Evolutionary conservation across 2,329 filamentous ascomycete genomes (phyloP), one percentile per base, ranked within the genome.

Genomic region (Neurospora sp.): DNA sequence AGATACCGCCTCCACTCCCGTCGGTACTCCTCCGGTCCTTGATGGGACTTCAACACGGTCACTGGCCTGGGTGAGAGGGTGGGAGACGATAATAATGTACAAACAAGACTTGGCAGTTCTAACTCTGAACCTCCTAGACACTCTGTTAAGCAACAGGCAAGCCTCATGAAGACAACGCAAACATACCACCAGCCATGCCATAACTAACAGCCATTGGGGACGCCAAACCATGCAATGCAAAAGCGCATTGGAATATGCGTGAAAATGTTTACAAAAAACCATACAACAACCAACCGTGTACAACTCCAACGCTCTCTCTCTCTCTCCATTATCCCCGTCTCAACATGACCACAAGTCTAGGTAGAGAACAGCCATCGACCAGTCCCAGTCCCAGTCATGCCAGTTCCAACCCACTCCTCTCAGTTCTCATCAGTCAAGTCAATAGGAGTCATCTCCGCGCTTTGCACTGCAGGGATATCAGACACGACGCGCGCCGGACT

Each of bases 181-280:
- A 37, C 66, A 67, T 33, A 1, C 33, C 33, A 19, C 66, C 39
- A 68, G 40, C 40, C 39, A 37, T 68, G 43, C 33, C 11, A 70
- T 68, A 69, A 40, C 69, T 68, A 69, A 40, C 69, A 67, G 62
- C 66, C 46, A 23, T 46, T 4, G 8, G 2, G 41, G 2, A 41
- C 28, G 15, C 70, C 36, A 70, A n/a, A 36, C 46, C 46, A 52
- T 52, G 46, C 46, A 28, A 52, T 52, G 46, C 19, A 52, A 52
- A 15, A n/a, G 17, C 15, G 15, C 40, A n/a, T 41, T 41, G 12
- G 15, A 41, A 41, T 41, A 41, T 41, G 15, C 40, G 15, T n/a
- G 6, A 46, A n/a, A 11, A 46, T 46, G 41, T 17, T 46, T 46
- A 46, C 41, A 33, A 28, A 4, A 57, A 57, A 23, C 5, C 19